These are phyloP conservation scores for Hansfordia pulvinata DNA, from an alignment of 2,329 filamentous ascomycete species.

Conservation along the genomic window DNA sequence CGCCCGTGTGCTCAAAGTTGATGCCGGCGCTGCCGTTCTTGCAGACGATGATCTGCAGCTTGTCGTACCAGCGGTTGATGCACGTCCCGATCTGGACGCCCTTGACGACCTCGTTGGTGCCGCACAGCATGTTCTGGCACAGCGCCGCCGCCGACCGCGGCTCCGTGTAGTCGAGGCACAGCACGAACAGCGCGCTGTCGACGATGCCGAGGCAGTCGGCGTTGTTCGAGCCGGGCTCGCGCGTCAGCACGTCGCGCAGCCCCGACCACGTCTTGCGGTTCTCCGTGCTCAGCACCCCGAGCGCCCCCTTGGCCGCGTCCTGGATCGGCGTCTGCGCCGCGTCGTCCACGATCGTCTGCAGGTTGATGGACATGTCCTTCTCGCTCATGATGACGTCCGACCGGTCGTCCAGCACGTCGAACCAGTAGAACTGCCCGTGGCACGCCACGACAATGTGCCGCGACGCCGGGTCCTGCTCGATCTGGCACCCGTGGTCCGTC, in stretches of 20 bases:
- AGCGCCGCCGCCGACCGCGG: conserved; percentile 67
- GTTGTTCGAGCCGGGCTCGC: conserved; percentile 83
- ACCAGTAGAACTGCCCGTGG: conserved; percentile 97
- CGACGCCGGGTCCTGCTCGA: conserved; percentile 84
- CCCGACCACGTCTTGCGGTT: conserved; percentile 95
- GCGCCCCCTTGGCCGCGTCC: conserved; percentile 84
- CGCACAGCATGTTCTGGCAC: conserved; percentile 98
- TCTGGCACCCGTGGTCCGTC: conserved; percentile 88
- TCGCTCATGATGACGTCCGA: conserved; percentile 95
- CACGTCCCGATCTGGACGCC: conserved; percentile 95
- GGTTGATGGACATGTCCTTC: conserved; percentile 79
- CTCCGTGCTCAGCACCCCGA: conserved; percentile 90
- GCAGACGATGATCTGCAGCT: conserved; percentile 97
- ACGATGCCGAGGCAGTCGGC: conserved; percentile 92
- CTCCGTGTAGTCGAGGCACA: conserved; percentile 88
- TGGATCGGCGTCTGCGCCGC: conserved; percentile 81
- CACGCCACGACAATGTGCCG: conserved; percentile 90
- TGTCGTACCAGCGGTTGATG: conserved; percentile 98
- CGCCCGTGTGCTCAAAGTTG: conserved; percentile 97
- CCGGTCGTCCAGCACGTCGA: conserved; percentile 90
- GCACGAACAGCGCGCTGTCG: conserved; percentile 81
- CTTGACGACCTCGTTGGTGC: conserved; percentile 79
- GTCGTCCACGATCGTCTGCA: conserved; percentile 86
- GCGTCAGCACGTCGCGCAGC: conserved; percentile 73
- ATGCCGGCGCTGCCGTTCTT: conserved; percentile 97